Evolutionary conservation across 2,329 filamentous ascomycete species (phyloP).

Genomic region (Bipolaris gigantea): DNA sequence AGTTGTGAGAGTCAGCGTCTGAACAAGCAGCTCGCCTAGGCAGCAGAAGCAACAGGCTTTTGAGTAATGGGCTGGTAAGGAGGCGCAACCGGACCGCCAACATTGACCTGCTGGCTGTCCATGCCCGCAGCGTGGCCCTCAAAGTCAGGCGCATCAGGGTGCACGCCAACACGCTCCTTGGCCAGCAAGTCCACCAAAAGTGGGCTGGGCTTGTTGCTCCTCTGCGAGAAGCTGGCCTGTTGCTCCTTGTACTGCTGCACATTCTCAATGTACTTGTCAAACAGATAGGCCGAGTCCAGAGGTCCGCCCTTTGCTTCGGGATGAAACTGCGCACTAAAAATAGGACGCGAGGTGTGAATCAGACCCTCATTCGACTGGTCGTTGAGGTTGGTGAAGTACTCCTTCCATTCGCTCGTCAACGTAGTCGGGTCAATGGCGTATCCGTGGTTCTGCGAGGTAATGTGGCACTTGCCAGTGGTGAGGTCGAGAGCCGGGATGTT

Average conservation of each 20-base stretch:
- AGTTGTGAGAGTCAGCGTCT: too few species aligned
- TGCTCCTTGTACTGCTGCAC: constrained; percentile 86
- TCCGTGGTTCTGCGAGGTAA: constrained; percentile 97
- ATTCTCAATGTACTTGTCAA: constrained; percentile 92
- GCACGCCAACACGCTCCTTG: constrained; percentile 91
- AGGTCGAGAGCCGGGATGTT: constrained; percentile 96
- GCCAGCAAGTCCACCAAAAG: constrained; percentile 87
- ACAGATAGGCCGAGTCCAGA: constrained; percentile 92
- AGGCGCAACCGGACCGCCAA: constrained; percentile 34
- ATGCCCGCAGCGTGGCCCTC: constrained; percentile 35
- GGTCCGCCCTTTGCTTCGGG: constrained; percentile 97
- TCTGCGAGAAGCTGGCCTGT: constrained; percentile 70
- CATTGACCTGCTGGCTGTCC: constrained; percentile 32
- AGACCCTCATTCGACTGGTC: constrained; percentile 97
- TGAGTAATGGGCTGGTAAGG: constrained; percentile 37
- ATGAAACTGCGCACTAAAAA: constrained; percentile 99
- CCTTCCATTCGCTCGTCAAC: constrained; percentile 84
- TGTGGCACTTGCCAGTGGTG: constrained; percentile 96
- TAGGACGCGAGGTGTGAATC: constrained; percentile 93
- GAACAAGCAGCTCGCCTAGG: constrained; percentile 18
- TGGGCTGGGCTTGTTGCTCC: constrained; percentile 84
- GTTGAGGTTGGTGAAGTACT: constrained; percentile 98
- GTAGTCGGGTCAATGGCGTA: constrained; percentile 90
- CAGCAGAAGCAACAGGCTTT: constrained; percentile 37
- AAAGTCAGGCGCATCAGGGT: constrained; percentile 45